These are phyloP conservation scores for Xylariaceae sp. DNA, from an alignment of 2,329 filamentous ascomycete genomes.

Conservation along the genomic window DNA sequence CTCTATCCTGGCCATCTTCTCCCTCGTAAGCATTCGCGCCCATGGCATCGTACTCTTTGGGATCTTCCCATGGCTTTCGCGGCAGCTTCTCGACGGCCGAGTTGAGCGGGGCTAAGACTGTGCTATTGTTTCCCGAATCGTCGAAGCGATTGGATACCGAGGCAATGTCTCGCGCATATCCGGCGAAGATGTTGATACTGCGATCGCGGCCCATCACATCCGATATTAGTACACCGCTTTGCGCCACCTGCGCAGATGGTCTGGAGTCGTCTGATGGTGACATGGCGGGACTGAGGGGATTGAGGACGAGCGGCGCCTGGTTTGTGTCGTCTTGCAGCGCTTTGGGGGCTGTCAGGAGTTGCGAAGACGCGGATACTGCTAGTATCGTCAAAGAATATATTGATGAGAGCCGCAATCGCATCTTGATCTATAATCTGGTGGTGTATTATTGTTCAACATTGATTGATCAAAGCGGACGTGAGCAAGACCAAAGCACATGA, in stretches of 20 bases:
- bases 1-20: slow-evolving; percentile 68
- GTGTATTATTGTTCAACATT: no score
- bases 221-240: slow-evolving; percentile 63
- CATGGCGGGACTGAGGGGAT: slow-evolving; percentile 24
- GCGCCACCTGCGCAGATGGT: slow-evolving; percentile 18
- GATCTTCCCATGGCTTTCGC: slow-evolving; percentile 81
- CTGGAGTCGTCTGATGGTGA: slow-evolving; percentile 7
- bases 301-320: slow-evolving; percentile 31
- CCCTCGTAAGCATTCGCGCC: slow-evolving; percentile 75
- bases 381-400: slow-evolving; percentile 16
- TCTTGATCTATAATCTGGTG: slow-evolving; percentile 8
- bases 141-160: slow-evolving; percentile 66
- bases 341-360: slow-evolving; percentile 20
- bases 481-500: no score
- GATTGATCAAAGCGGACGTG: no score
- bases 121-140: slow-evolving; percentile 65
- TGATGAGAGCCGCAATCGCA: slow-evolving; percentile 21
- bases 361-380: slow-evolving; percentile 16
- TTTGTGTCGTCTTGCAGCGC: slow-evolving; percentile 18
- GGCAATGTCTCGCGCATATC: slow-evolving; percentile 71
- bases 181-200: slow-evolving; percentile 78
- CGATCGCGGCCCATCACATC: slow-evolving; percentile 80
- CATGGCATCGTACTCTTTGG: slow-evolving; percentile 64
- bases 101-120: slow-evolving; percentile 84
- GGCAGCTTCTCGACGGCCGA: slow-evolving; percentile 72